phyloP scores from a whole-genome alignment of 441 rosid genomes.

The Euphorbia schlechtendalii region DNA sequence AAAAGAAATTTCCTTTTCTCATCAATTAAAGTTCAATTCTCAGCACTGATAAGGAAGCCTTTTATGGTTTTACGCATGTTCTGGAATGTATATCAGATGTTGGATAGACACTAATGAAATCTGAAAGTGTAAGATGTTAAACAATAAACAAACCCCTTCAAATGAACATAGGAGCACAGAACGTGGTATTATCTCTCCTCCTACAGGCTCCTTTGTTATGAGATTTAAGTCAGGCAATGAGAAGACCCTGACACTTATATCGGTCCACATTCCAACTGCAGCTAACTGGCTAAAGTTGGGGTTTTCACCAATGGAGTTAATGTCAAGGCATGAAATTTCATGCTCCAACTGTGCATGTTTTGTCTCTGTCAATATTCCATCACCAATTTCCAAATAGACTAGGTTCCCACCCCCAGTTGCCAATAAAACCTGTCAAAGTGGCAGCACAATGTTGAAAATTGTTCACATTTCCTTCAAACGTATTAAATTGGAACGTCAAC shows the following conservation, averaged over 20 bases:
- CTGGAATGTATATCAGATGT: neutral
- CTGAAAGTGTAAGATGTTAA: conserved; percentile 4
- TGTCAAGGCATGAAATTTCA: conserved; percentile 94
- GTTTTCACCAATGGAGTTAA: conserved; percentile 83
- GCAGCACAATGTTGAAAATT: conserved; percentile 6
- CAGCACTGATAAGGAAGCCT: neutral
- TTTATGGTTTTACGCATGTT: neutral
- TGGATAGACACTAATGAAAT: neutral
- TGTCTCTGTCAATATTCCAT: conserved; percentile 61
- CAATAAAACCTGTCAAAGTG: conserved; percentile 60
- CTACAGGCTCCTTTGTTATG: conserved; percentile 79
- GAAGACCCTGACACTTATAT: conserved; percentile 87
- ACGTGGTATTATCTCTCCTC: conserved; percentile 97
- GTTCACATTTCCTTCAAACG: neutral
- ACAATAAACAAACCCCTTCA: conserved; percentile 73
- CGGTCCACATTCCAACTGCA: conserved; percentile 99
- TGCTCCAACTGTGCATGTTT: conserved; percentile 71
- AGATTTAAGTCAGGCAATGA: conserved; percentile 83
- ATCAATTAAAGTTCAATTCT: neutral
- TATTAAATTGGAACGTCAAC: neutral
- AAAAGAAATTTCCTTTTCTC: neutral
- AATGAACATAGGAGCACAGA: conserved; percentile 92
- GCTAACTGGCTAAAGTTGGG: conserved; percentile 79
- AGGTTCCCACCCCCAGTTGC: conserved; percentile 97
- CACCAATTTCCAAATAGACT: conserved; percentile 89